Base-by-base conservation (phyloP, 2,329 filamentous ascomycete genomes). In the Aspergillus caelatus region DNA sequence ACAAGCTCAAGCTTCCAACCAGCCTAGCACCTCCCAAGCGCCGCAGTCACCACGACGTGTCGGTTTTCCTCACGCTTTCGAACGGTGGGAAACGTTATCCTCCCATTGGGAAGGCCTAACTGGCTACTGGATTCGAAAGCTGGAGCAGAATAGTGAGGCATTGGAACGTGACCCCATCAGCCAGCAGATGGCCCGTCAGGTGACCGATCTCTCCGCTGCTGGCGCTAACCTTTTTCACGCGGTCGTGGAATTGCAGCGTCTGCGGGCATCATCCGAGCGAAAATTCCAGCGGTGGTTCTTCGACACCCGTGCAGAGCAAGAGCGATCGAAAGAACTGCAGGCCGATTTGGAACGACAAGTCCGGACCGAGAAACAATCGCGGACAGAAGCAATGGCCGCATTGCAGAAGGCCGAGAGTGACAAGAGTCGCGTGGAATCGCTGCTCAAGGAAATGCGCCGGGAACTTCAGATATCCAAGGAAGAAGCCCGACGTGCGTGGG, bases 231-330 rank as follows among this genome's bases (percentile, higher is more conserved):
- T 99, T 0, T 99, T 99, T 77, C 95, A 99, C 76, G 95, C 95
- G 11, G 94, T 99, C 0, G 95, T 99, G 4, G 95, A 99, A 78
- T 83, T 99, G 53, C 95, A 99, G 77, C 89, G 95, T 34, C 84
- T 99, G 30, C 91, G 95, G 50, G 95, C 95, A 43, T 97, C 93
- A 61, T 98, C 94, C 0, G 95, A 99, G 78, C 89, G 95, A 67
- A 98, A 98, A 76, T 99, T 99, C 72, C 95, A 99, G 79, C 88
- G 95, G 57, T 99, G 95, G 95, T 98, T 98, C 80, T 97, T 96
- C 71, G 95, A 99, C 76, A 97, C 94, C 9, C 86, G 94, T 58
- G 86, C 90, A 36, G 94, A 98, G 69, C 88, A 96, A 68, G 95
- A 98, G 80, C 89, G 91, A 32, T 86, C 89, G 57, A 90, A 92